Percentiles rank a stretch among this genome's conserved stretches.
These are phyloP conservation scores for Zymoseptoria brevis DNA, from an alignment of 2,329 filamentous ascomycete genomes.

Conservation along the genomic window DNA sequence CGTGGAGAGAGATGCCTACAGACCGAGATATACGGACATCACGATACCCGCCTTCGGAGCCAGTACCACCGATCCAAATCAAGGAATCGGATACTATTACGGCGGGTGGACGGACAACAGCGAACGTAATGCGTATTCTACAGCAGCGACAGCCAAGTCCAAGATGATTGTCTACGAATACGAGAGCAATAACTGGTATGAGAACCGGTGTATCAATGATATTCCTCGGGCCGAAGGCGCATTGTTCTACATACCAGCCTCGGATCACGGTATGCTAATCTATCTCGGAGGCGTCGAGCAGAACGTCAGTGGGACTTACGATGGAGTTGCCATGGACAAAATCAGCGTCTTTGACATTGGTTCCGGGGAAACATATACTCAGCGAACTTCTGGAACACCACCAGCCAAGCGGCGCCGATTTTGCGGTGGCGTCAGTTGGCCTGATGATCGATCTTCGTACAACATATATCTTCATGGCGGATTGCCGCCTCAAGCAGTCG, in stretches of 20 bases:
- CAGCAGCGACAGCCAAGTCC: slow-evolving; percentile 37
- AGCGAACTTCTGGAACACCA: slow-evolving; percentile 47
- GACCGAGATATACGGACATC: slow-evolving; percentile 30
- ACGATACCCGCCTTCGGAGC: slow-evolving; percentile 47
- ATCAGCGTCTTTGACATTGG: slow-evolving; percentile 55
- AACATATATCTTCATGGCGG: slow-evolving; percentile 60
- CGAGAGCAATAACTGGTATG: slow-evolving; percentile 47
- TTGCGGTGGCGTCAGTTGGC: slow-evolving; percentile 54
- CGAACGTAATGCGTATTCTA: not conserved
- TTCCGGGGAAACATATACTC: slow-evolving; percentile 53
- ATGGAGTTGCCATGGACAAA: slow-evolving; percentile 33
- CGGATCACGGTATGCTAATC: slow-evolving; percentile 51
- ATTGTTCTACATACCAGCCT: slow-evolving; percentile 53
- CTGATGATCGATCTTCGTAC: slow-evolving; percentile 53
- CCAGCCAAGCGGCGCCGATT: slow-evolving; percentile 50
- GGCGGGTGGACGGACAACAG: slow-evolving; percentile 50
- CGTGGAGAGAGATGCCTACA: slow-evolving; percentile 45
- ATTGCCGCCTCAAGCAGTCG: slow-evolving; percentile 28
- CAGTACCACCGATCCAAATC: slow-evolving; percentile 43
- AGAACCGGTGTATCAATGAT: slow-evolving; percentile 36
- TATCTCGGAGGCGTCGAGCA: slow-evolving; percentile 55
- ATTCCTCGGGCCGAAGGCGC: slow-evolving; percentile 51
- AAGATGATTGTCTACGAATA: slow-evolving; percentile 52
- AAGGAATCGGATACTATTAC: slow-evolving; percentile 46
- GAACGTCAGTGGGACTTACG: slow-evolving; percentile 35